Conservation (phyloP, 108 stramenopile species). For the Chaetoceros tenuissimus region DNA sequence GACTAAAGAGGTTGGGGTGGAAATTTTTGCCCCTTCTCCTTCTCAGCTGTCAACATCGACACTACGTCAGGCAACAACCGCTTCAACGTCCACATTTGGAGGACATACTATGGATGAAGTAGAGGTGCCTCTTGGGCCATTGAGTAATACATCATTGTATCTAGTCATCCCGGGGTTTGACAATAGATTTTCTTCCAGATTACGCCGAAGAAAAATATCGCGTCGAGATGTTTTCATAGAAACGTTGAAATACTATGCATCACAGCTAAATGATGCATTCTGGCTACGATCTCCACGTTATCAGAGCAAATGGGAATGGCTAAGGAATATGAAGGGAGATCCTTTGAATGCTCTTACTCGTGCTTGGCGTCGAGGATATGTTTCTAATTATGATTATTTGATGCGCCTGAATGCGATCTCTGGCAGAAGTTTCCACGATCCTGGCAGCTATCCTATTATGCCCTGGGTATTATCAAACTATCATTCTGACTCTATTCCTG, state of each 20-base stretch:
- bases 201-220: background rate
- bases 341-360: background rate
- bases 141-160: background rate
- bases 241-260: background rate
- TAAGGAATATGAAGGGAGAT: background rate
- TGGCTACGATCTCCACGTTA: background rate
- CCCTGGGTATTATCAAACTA: conserved; percentile 67
- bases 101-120: background rate
- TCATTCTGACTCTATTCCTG: conserved; percentile 15
- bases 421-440: conserved; percentile 47
- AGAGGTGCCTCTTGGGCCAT: background rate
- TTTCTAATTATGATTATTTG: conserved; percentile 64
- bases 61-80: too few species aligned
- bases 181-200: background rate
- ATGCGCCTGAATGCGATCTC: conserved; percentile 47
- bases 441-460: conserved; percentile 60
- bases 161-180: background rate
- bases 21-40: conserved; percentile 3
- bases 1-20: background rate
- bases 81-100: background rate
- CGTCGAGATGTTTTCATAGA: background rate
- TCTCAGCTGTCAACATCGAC: too few species aligned
- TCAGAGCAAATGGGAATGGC: background rate
- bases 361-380: conserved; percentile 11
- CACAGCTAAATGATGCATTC: background rate